phyloP scores from a whole-genome alignment of 2,329 filamentous ascomycete species.

The Trichoderma sp. region DNA sequence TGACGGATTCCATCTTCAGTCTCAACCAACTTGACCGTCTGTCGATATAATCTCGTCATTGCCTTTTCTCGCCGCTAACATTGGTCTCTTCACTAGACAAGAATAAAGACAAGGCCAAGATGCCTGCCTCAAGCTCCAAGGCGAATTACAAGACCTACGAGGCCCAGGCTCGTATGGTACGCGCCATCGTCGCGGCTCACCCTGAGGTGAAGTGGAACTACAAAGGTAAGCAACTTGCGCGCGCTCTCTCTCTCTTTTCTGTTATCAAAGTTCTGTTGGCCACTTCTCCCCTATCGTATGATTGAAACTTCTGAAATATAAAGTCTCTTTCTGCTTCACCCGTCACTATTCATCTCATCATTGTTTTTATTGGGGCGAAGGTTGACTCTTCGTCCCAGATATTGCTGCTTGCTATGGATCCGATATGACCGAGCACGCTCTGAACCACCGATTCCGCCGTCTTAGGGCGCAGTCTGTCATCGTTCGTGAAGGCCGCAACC shows the following conservation, averaged over 20 bases:
- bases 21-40: not conserved
- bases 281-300: not conserved
- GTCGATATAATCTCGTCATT: not conserved
- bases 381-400: slow-evolving; percentile 40
- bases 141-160: slow-evolving; percentile 61
- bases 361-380: slow-evolving; percentile 26
- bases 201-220: slow-evolving; percentile 56
- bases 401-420: slow-evolving; percentile 48
- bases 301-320: not conserved
- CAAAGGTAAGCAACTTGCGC: slow-evolving; percentile 54
- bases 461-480: slow-evolving; percentile 42
- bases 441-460: slow-evolving; percentile 52
- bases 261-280: not conserved
- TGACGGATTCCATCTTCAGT: not conserved
- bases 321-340: not conserved
- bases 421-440: slow-evolving; percentile 45
- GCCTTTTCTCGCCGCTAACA: not conserved
- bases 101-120: slow-evolving; percentile 26
- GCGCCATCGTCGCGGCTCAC: slow-evolving; percentile 58
- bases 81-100: not conserved
- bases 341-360: not conserved
- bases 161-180: slow-evolving; percentile 56
- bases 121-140: slow-evolving; percentile 42
- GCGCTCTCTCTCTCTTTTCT: not conserved
- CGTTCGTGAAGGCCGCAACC: slow-evolving; percentile 35